phyloP scores from a whole-genome alignment of 2,329 filamentous ascomycete genomes.

The Talaromyces funiculosus region DNA sequence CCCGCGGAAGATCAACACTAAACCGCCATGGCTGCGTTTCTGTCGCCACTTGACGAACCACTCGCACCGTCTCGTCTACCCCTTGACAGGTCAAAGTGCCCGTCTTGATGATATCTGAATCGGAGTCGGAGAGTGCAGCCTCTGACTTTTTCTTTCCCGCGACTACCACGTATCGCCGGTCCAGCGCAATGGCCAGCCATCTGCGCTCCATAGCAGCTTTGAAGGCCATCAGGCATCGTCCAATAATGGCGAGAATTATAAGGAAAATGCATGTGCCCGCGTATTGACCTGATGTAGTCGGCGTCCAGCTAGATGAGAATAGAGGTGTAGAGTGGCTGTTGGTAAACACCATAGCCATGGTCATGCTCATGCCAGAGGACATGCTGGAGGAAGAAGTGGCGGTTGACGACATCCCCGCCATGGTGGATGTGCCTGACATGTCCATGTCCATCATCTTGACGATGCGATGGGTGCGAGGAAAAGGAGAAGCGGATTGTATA shows the following conservation, averaged over 20 bases:
- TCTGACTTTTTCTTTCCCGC: conserved; percentile 58
- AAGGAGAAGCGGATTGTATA: not conserved
- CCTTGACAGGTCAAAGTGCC: conserved; percentile 67
- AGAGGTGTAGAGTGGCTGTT: conserved; percentile 57
- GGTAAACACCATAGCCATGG: conserved; percentile 42
- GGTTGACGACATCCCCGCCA: conserved; percentile 3
- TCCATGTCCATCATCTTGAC: too few species aligned
- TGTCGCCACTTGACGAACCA: conserved; percentile 57
- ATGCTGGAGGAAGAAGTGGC: conserved; percentile 11
- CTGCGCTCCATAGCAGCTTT: conserved; percentile 54
- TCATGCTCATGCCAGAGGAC: conserved; percentile 13
- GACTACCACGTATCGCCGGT: conserved; percentile 71
- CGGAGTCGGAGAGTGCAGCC: conserved; percentile 52
- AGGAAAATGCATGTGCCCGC: conserved; percentile 90
- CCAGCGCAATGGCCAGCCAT: conserved; percentile 67
- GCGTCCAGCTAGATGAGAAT: conserved; percentile 68
- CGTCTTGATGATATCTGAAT: conserved; percentile 43
- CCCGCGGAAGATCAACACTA: conserved; percentile 70
- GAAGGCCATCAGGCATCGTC: conserved; percentile 65
- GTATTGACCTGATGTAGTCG: conserved; percentile 63
- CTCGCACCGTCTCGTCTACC: conserved; percentile 70
- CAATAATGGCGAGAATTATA: conserved; percentile 64
- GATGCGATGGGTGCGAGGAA: too few species aligned
- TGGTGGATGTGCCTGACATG: not conserved
- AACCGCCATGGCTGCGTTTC: conserved; percentile 68